Conservation (phyloP, 768 basidiomycete species). For the Baorangia bicolor region DNA sequence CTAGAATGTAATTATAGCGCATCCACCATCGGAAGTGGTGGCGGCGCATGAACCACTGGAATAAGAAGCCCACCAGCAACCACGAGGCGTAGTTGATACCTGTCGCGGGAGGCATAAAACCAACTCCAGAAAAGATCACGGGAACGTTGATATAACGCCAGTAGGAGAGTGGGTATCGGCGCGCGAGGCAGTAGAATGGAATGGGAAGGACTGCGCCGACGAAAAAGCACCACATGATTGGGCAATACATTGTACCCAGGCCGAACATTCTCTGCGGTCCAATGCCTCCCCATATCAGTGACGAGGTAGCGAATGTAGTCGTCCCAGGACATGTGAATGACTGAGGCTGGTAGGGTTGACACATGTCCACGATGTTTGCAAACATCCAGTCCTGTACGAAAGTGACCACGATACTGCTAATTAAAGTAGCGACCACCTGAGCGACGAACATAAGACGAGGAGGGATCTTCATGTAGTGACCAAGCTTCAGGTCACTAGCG, state of each 20-base stretch:
- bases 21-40: slow-evolving; percentile 79
- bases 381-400: slow-evolving; percentile 74
- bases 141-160: slow-evolving; percentile 89
- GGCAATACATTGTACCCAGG: slow-evolving; percentile 56
- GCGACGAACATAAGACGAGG: slow-evolving; percentile 75
- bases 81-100: slow-evolving; percentile 91
- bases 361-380: slow-evolving; percentile 68
- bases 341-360: slow-evolving; percentile 57
- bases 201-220: slow-evolving; percentile 75
- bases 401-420: slow-evolving; percentile 59
- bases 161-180: slow-evolving; percentile 75
- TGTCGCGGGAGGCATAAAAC: slow-evolving; percentile 75
- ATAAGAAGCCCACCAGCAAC: slow-evolving; percentile 77
- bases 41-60: slow-evolving; percentile 81
- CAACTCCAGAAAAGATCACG: slow-evolving; percentile 75
- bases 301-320: slow-evolving; percentile 66
- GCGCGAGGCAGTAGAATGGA: slow-evolving; percentile 80
- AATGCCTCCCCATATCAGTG: slow-evolving; percentile 80
- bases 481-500: slow-evolving; percentile 77
- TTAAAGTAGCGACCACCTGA: slow-evolving; percentile 58
- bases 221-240: slow-evolving; percentile 71
- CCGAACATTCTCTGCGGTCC: slow-evolving; percentile 72
- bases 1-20: slow-evolving; percentile 89
- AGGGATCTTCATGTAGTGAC: slow-evolving; percentile 89
- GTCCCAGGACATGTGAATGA: slow-evolving; percentile 71